Evolutionary conservation across 2,329 filamentous ascomycete species (phyloP).

Genomic region (Chaetomium sp.): DNA sequence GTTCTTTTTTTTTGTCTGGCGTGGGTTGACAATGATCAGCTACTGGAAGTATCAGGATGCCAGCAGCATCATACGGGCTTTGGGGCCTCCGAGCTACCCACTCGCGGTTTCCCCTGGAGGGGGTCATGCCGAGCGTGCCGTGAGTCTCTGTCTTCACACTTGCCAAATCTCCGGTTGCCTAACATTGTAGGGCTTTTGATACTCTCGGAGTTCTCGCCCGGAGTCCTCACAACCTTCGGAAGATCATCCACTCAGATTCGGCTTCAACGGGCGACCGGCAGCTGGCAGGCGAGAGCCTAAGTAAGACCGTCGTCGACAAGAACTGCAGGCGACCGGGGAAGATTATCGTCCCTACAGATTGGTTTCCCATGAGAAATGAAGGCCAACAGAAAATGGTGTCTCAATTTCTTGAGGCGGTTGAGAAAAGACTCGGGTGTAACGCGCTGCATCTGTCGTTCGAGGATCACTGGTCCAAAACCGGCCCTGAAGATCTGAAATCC

Average conservation of each 20-base stretch:
- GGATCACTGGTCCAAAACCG: background rate
- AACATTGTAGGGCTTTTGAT: background rate
- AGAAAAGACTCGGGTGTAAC: background rate
- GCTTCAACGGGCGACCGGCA: background rate
- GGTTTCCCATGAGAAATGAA: background rate
- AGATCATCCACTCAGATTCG: background rate
- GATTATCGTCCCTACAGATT: background rate
- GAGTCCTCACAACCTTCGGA: background rate
- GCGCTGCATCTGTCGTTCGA: background rate
- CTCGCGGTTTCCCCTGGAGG: background rate
- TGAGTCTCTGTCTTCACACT: background rate
- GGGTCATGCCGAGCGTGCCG: background rate
- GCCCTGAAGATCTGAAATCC: background rate
- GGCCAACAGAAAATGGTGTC: background rate
- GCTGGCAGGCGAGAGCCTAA: background rate
- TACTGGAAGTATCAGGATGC: background rate
- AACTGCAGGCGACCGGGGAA: background rate
- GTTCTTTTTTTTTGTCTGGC: background rate
- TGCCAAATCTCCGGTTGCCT: background rate
- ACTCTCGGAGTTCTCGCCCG: background rate
- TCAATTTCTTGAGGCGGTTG: background rate
- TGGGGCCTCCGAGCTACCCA: background rate
- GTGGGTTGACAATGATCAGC: background rate
- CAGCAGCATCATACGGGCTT: background rate
- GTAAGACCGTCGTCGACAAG: background rate